Conservation (phyloP, 2,329 filamentous ascomycete species). For the Colletotrichum falcatum region DNA sequence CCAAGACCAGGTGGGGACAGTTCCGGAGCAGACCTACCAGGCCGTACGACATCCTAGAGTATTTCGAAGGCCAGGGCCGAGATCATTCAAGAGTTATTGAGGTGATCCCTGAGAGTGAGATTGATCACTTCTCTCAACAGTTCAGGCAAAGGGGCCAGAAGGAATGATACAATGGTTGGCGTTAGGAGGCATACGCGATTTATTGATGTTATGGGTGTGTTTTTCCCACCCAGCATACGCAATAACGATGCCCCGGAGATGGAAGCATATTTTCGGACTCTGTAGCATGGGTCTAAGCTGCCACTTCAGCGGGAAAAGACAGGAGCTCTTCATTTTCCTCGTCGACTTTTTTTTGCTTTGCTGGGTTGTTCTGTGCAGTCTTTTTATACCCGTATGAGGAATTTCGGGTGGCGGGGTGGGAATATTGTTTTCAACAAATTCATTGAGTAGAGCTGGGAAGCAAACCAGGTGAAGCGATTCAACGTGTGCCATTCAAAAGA, state of each 20-base stretch:
- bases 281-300: neutral
- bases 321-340: neutral
- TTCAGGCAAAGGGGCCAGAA: neutral
- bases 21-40: slow-evolving; percentile 9
- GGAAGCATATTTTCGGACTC: neutral
- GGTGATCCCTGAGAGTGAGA: slow-evolving; percentile 29
- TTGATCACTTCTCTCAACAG: slow-evolving; percentile 7
- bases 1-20: slow-evolving; percentile 24
- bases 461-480: neutral
- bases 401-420: neutral
- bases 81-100: slow-evolving; percentile 27
- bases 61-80: slow-evolving; percentile 6
- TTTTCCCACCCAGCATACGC: neutral
- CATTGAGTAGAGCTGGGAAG: neutral
- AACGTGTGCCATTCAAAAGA: neutral
- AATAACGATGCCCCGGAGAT: too few relatives aligned
- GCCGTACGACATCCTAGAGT: slow-evolving; percentile 24
- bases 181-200: neutral
- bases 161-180: neutral
- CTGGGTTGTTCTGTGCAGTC: neutral
- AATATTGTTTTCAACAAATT: neutral
- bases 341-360: neutral
- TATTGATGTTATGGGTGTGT: neutral
- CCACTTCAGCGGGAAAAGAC: neutral
- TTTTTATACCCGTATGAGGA: neutral